Percentiles rank a stretch among this genome's conserved stretches.
phyloP scores from a whole-genome alignment of 768 basidiomycete genomes.

The Rossbeevera mucosa region DNA sequence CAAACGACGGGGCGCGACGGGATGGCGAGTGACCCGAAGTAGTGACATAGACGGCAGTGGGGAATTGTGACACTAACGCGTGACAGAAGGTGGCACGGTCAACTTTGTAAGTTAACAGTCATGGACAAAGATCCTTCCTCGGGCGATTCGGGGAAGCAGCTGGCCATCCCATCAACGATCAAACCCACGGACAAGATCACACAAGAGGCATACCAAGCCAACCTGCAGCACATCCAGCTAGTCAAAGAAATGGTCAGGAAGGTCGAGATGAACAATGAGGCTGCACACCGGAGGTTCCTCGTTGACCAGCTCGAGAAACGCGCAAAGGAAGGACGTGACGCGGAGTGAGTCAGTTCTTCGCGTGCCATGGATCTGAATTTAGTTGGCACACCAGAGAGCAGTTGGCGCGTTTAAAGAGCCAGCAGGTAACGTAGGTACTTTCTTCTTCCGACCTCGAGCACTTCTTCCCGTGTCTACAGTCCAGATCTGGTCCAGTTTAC shows the following conservation, averaged over 20 bases:
- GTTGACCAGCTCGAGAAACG: constrained; percentile 33
- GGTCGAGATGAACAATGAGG: constrained; percentile 39
- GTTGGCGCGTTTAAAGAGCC: constrained; percentile 18
- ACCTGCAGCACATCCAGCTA: constrained; percentile 23
- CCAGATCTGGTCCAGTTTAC: constrained; percentile 12
- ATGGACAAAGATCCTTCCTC: constrained; percentile 16
- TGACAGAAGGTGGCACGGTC: constrained; percentile 4
- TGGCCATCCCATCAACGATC: constrained; percentile 22
- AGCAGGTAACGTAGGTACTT: constrained; percentile 11
- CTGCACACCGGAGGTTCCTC: constrained; percentile 34
- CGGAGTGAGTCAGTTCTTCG: constrained; percentile 34
- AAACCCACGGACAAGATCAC: constrained; percentile 18
- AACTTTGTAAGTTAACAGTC: background rate
- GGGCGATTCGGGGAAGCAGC: constrained; percentile 7
- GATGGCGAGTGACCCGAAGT: constrained; percentile 2
- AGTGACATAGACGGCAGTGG: constrained; percentile 15
- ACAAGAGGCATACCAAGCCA: constrained; percentile 22
- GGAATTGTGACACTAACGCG: constrained; percentile 15
- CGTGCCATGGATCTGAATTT: background rate
- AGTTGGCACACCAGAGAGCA: constrained; percentile 14
- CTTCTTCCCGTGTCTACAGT: constrained; percentile 10
- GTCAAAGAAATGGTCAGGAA: constrained; percentile 26
- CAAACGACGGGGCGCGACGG: constrained; percentile 6
- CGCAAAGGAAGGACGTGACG: constrained; percentile 42
- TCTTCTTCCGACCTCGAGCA: background rate